A percentile compares a stretch with the other conserved stretches of the same genome.
Evolutionary conservation across 257 asterid genomes (phyloP).

Genomic region (Henckelia pumila): DNA sequence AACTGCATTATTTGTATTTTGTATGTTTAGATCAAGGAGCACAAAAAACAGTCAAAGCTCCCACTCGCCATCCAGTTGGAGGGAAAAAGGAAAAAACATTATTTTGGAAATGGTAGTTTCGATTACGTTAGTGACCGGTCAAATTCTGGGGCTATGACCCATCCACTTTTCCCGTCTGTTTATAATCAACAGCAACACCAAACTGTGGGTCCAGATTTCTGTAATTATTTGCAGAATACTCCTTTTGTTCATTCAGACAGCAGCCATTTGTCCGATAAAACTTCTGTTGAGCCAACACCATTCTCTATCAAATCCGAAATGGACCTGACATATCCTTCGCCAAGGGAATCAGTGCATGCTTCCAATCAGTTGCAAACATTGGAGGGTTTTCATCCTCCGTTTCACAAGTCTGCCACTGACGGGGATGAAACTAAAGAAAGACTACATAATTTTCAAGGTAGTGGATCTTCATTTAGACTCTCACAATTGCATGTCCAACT

Average conservation of each 20-base stretch:
- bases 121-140: slow-evolving; percentile 34
- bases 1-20: slow-evolving; percentile 8
- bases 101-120: slow-evolving; percentile 34
- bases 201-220: slow-evolving; percentile 11
- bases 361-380: slow-evolving; percentile 43
- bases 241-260: slow-evolving; percentile 44
- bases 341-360: slow-evolving; percentile 47
- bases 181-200: slow-evolving; percentile 38
- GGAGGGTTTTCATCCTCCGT: slow-evolving; percentile 33
- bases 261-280: slow-evolving; percentile 42
- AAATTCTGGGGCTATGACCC: slow-evolving; percentile 36
- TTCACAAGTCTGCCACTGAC: slow-evolving; percentile 32
- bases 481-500: slow-evolving; percentile 28
- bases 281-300: slow-evolving; percentile 34
- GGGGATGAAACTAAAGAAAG: slow-evolving; percentile 35
- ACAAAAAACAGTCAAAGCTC: slow-evolving; percentile 45
- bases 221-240: slow-evolving; percentile 30
- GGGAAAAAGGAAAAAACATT: slow-evolving; percentile 38
- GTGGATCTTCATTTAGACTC: slow-evolving; percentile 34
- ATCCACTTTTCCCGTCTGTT: slow-evolving; percentile 31
- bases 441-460: slow-evolving; percentile 26
- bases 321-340: slow-evolving; percentile 42
- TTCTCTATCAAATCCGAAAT: slow-evolving; percentile 52
- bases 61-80: slow-evolving; percentile 33
- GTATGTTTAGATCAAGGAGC: slow-evolving; percentile 41